Evolutionary conservation across 2,329 filamentous ascomycete species (phyloP), one percentile per base, ranked within the genome.

Genomic region (Penicillium sp.): DNA sequence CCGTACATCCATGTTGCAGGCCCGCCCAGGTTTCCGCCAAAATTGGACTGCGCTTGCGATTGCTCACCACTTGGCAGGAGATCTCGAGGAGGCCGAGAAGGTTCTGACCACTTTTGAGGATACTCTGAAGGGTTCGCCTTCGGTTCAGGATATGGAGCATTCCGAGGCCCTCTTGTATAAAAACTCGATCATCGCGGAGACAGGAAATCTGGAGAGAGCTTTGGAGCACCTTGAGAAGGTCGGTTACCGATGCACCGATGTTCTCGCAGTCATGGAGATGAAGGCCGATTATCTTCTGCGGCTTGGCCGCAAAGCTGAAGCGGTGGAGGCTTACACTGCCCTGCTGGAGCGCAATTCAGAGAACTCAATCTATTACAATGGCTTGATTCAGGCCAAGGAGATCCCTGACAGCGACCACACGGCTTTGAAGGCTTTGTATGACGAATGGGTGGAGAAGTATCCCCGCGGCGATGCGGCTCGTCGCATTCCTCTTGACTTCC

Each of bases 41-140:
- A 96, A 93, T 74, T 99, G 95, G 95, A 97, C 94, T 4, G 94
- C 90, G n/a, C 78, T 99, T 55, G 94, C 94, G 38, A 88, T 97
- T 52, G 94, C 93, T 33, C 85, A 96, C 70, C 94, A 99, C 67
- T 80, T 99, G 47, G 83, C 86, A n/a, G 94, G 93, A 1, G 89
- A 95, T 68, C 79, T 94, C 56, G 75, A 81, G 42, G 88, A 94
- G 65, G 95, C 94, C 28, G 94, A 99, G 76, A 90, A 91, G 65
- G 89, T 96, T 38, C 77, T 99, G 63, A 90, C 85, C 43, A 95
- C 88, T 15, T 99, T 93, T 72, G 94, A 99, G 74, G 90, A 94
- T 57, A 97, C 93, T 0, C 73, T 99, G 59, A 96, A 96, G 76
- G 82, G 82, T 12, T 83, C 86, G 9, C 90, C 91, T 1, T 82